Base-by-base conservation (phyloP, 495 filamentous ascomycete species). In the Letharia lupina region DNA sequence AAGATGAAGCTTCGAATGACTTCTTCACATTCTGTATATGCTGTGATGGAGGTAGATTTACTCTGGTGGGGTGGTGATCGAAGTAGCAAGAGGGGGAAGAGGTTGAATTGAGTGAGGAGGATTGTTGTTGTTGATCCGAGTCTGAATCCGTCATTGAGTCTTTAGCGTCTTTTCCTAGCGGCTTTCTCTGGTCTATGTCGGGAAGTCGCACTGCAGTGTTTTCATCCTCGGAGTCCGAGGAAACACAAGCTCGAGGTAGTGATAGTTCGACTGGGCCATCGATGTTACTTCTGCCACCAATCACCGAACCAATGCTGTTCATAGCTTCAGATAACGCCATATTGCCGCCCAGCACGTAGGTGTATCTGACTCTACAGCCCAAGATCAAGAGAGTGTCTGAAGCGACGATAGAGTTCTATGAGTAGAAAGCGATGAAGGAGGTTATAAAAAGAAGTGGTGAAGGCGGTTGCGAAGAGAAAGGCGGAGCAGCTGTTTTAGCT, bases 91-190 rank as follows among this genome's bases (percentile, higher is more conserved):
- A 48, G 11, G 41, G 54, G 3, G 33, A 47, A 33, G 63, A 59
- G 54, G 41, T 18, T n/a, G 63, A 60, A 37, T 13, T 59, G 3
- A 31, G 58, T 3, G 33, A 37, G 23, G 52, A 15, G 42, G 50
- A 20, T 40, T 44, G 58, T 44, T 56, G 58, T 23, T 39, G 41
- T 65, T 65, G 54, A 60, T 65, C 41, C 5, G 63, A 65, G 18
- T 40, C 63, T 6, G 40, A 45, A 59, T 23, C 56, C 54, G 33
- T 23, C 58, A 35, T 39, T 23, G 41, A 45, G 16, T 65, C 41
- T 47, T 45, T 65, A 65, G 63, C 63, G 63, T 45, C 28, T 11
- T 59, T 47, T 39, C 40, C 54, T 37, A 65, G 40, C 37, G 41
- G 16, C 13, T 59, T 42, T 37, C 41, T n/a, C 41, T 41, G 13